Base-by-base conservation (phyloP, 202 grass and related monocot genomes). In the Hordeum pubiflorum region DNA sequence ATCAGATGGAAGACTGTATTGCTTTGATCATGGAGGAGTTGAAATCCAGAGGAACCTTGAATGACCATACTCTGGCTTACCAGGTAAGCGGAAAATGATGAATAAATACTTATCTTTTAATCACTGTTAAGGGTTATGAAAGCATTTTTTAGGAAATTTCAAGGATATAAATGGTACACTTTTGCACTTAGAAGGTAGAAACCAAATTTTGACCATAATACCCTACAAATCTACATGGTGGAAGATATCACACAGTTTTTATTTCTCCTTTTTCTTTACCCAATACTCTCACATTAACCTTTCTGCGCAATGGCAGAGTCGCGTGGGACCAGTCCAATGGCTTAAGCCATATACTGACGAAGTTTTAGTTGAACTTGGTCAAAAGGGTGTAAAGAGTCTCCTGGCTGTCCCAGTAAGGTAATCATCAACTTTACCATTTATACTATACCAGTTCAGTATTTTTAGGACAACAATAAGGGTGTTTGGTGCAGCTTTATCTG, bases 1-100 rank as follows among this genome's bases (percentile, higher is more conserved):
- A 90, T 91, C 96, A 99, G 82, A 99, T 96, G 92, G 96, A 99
- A 65, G 96, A 99, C 21, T 99, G 96, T 55, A 90, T 99, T 43
- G 41, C 82, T 91, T 88, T 99, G 83, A 99, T 99, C 69, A 93
- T 96, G 88, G 69, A 70, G 77, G 92, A 96, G 75, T 82, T 99
- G 54, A 99, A 62, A 90, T 88, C 85, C 15, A 91, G 92, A 91
- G 96, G 96, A 82, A 86, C 91, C 63, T 56, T 81, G 69, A 99
- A 99, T 63, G 69, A 66, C 24, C 96, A 99, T 58, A 94, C 90
- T 63, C 76, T 99, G 56, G 96, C 92, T 39, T 99, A 96, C 79
- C 96, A 99, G 96, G 96, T 96, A 83, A 44, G 58, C 24, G 26
- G 18, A 9, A 43, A 46, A 15, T 26, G 18, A 18, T 13, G 41